Conservation (phyloP, 1,284 basidiomycete species). For the Clitocybe nebularis region DNA sequence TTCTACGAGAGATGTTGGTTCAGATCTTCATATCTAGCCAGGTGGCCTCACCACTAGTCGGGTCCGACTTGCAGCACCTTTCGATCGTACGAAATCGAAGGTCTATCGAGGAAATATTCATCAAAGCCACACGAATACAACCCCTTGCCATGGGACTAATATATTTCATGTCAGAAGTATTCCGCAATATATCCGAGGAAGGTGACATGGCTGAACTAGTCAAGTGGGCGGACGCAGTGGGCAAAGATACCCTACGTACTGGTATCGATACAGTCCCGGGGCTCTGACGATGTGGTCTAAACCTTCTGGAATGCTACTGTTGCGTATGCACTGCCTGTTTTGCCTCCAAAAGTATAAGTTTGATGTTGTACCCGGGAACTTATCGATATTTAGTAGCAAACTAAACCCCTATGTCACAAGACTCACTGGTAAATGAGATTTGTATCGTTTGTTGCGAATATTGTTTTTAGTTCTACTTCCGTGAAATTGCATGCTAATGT, state of each 20-base stretch:
- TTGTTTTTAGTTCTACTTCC: constrained; percentile 66
- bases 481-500: constrained; percentile 90
- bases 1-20: constrained; percentile 67
- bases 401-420: neutral
- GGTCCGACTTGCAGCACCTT: constrained; percentile 31
- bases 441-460: constrained; percentile 49
- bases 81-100: constrained; percentile 48
- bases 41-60: constrained; percentile 58
- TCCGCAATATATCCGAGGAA: constrained; percentile 32
- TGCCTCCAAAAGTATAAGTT: constrained; percentile 74
- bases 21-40: constrained; percentile 74
- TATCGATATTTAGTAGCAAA: neutral
- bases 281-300: constrained; percentile 19
- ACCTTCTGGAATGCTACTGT: constrained; percentile 70
- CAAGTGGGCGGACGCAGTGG: constrained; percentile 61
- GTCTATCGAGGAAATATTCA: constrained; percentile 69
- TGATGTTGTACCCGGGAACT: constrained; percentile 72
- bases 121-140: constrained; percentile 60
- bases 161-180: constrained; percentile 58
- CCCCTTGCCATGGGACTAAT: constrained; percentile 64
- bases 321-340: constrained; percentile 66
- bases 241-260: constrained; percentile 62
- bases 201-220: constrained; percentile 47
- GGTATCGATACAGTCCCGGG: constrained; percentile 53
- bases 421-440: constrained; percentile 63